Evolutionary conservation across 495 filamentous ascomycete species (phyloP).

Genomic region (Zalerion maritima): DNA sequence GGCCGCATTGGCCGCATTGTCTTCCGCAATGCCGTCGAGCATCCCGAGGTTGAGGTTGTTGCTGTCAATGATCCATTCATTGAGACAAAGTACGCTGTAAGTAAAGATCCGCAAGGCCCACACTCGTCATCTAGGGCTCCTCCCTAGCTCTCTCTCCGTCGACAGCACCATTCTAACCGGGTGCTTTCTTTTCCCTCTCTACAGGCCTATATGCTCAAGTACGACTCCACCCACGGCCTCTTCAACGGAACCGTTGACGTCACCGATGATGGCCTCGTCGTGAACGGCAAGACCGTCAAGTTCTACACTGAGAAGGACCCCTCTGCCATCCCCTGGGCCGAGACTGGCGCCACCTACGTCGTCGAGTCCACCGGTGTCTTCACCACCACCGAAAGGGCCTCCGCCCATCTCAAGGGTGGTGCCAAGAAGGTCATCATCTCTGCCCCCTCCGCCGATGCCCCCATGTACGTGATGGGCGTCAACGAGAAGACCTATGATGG

Average conservation of each 20-base stretch:
- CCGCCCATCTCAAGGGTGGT: conserved; percentile 91
- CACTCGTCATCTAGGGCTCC: background rate
- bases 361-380: conserved; percentile 99
- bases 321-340: conserved; percentile 75
- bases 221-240: conserved; percentile 88
- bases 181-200: conserved; percentile 1
- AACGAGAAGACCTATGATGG: conserved; percentile 87
- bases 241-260: conserved; percentile 85
- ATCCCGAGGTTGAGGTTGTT: conserved; percentile 72
- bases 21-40: conserved; percentile 60
- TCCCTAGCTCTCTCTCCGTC: background rate
- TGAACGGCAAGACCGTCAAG: conserved; percentile 92
- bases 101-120: conserved; percentile 23
- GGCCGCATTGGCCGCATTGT: conserved; percentile 98
- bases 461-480: conserved; percentile 99
- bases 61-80: conserved; percentile 99
- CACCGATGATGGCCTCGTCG: conserved; percentile 57
- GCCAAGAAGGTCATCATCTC: conserved; percentile 99
- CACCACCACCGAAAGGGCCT: conserved; percentile 94
- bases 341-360: conserved; percentile 84
- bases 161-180: conserved; percentile 8
- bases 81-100: conserved; percentile 91
- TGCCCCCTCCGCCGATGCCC: conserved; percentile 94
- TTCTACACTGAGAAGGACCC: conserved; percentile 95
- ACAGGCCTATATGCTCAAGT: conserved; percentile 98